Evolutionary conservation across 2,329 filamentous ascomycete genomes (phyloP).

Genomic region (Calcarisporium arbuscula): DNA sequence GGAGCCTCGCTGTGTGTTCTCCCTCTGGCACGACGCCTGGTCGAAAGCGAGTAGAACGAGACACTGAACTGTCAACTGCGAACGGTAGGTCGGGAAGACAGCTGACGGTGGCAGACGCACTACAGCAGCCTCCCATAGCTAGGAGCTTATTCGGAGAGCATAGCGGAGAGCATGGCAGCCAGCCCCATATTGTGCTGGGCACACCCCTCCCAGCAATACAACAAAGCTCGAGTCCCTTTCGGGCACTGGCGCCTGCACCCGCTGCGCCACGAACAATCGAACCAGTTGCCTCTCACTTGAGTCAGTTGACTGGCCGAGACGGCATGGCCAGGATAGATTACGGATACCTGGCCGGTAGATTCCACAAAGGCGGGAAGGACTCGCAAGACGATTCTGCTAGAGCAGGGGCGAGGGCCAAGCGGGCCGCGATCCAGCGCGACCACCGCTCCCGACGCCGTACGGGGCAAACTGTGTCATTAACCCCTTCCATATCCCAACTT

Average conservation of each 20-base stretch:
- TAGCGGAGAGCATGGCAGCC: too few relatives aligned
- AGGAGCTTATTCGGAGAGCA: slow-evolving; percentile 1
- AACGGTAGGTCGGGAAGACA: slow-evolving; percentile 1
- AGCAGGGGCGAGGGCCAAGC: slow-evolving; percentile 9
- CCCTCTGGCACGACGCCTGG: slow-evolving; percentile 7
- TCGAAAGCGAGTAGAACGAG: slow-evolving; percentile 4
- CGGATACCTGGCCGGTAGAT: slow-evolving; percentile 6
- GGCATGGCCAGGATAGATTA: slow-evolving; percentile 5
- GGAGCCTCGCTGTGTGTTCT: slow-evolving; percentile 4
- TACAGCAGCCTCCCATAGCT: neutral
- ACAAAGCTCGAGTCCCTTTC: slow-evolving; percentile 3
- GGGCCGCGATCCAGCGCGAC: slow-evolving; percentile 9
- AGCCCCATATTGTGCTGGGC: slow-evolving; percentile 5
- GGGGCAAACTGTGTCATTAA: too few relatives aligned
- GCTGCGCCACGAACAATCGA: slow-evolving; percentile 4
- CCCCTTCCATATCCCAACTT: too few relatives aligned
- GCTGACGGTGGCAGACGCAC: neutral
- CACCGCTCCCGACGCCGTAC: slow-evolving; percentile 10
- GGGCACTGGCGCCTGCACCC: slow-evolving; percentile 7
- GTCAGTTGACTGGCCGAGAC: too few relatives aligned
- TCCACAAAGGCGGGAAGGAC: slow-evolving; percentile 6
- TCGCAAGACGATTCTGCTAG: slow-evolving; percentile 8
- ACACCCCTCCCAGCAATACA: slow-evolving; percentile 2
- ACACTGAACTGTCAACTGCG: slow-evolving; percentile 1
- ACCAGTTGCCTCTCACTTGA: slow-evolving; percentile 4